Conservation (phyloP, 139 green algal genomes). For the Micromonas commoda region DNA sequence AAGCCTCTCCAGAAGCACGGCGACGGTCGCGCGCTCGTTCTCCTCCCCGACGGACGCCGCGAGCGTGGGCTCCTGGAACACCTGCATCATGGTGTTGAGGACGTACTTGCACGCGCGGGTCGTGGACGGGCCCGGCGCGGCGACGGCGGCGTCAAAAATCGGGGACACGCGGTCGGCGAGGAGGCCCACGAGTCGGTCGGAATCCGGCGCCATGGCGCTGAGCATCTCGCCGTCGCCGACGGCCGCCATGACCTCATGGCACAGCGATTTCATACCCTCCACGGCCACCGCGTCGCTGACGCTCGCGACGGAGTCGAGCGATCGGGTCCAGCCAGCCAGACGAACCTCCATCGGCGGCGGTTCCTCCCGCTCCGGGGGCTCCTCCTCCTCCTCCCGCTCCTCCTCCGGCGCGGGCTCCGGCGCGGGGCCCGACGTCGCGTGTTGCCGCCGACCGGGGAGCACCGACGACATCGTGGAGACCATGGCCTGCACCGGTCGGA, state of each 20-base stretch:
- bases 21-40: slow-evolving; percentile 44
- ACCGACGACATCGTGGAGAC: background rate
- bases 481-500: background rate
- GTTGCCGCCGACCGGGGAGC: background rate
- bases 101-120: slow-evolving; percentile 76
- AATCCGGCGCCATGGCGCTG: slow-evolving; percentile 56
- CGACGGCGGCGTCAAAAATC: slow-evolving; percentile 7
- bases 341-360: background rate
- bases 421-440: no score
- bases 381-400: no score
- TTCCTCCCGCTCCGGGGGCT: background rate
- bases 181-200: slow-evolving; percentile 55
- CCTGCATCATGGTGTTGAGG: slow-evolving; percentile 86
- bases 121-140: slow-evolving; percentile 4
- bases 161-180: slow-evolving; percentile 37
- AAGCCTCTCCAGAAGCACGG: slow-evolving; percentile 55
- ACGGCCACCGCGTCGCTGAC: slow-evolving; percentile 17
- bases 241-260: background rate
- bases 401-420: no score
- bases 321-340: background rate
- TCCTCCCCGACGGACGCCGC: slow-evolving; percentile 30
- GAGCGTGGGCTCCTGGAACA: slow-evolving; percentile 41
- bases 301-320: background rate
- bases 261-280: slow-evolving; percentile 30
- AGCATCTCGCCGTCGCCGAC: background rate